Evolutionary conservation across 1,284 basidiomycete genomes (phyloP), one percentile per base, ranked within the genome.

Genomic region (Ceratobasidium papillatum): DNA sequence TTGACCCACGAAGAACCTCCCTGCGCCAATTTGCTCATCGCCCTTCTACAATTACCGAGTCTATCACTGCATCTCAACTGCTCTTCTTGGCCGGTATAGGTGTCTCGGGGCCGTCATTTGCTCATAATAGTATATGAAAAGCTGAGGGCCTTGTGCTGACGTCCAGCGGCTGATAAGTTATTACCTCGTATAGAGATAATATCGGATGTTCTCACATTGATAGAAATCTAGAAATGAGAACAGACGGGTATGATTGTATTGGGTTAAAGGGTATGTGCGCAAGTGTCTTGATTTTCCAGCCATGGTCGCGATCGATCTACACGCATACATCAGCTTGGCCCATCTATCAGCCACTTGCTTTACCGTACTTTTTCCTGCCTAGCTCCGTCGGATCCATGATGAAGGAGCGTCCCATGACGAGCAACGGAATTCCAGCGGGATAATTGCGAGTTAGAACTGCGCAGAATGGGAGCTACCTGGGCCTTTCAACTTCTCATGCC

Each of bases 131-230:
- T 27, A 47, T 9, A 47, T 22, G 47, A 47, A 47, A 49, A 45
- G 54, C 41, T 43, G 30, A 27, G 52, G 17, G 36, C 36, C n/a
- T 17, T 17, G 19, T 47, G 17, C 30, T 41, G 62, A 32, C 25
- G 36, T 30, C 5, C 45, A 27, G 32, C 36, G n/a, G 25, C 43
- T 52, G 38, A 68, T 54, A 47, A 47, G 11, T 47, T 4, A 45
- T 43, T 36, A 7, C 36, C 34, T 56, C 32, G 32, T 43, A 69
- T 47, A 64, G 25, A 64, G 17, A 47, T 32, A 47, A 47, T 32
- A 47, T 43, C 41, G 11, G 66, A 69, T 69, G 66, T 69, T 69
- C 66, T 54, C 66, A 69, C 66, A 69, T 41, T 58, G 66, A 69
- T 69, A 34, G 27, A 17, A 51, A 69, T 69, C 66, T 45, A 11